Base-by-base conservation (phyloP, 768 basidiomycete species). In the Suillus subaureus region DNA sequence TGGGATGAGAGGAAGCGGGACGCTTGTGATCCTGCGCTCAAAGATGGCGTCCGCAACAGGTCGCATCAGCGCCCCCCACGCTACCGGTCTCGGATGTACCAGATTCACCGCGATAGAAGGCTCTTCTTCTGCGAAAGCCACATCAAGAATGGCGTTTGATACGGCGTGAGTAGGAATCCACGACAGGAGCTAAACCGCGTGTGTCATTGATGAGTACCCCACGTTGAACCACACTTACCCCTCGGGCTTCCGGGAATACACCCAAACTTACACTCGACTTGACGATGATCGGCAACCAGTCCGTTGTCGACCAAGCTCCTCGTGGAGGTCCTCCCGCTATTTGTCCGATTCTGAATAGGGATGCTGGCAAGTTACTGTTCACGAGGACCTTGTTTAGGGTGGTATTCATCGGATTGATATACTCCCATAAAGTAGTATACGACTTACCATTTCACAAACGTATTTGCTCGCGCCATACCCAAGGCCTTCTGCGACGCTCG, bases 401-500 rank as follows among this genome's bases (percentile, higher is more conserved):
- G n/a, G 31, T 23, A 2, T 13, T 28, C 4, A 16, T 71, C 21
- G 62, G n/a, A 78, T 61, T 70, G 71, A 35, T n/a, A 13, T 12
- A 9, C 39, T 43, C 26, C 6, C n/a, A 42, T 18, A 13, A 31
- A 31, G 61, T 51, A 8, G 23, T 23, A 1, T 31, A 37, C 9
- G 35, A 16, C 28, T 12, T 23, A 62, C 49, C 16, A 18, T 13
- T 35, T 65, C 43, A 43, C 61, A 65, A 18, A 62, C 60, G 21
- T 43, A 62, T 61, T 80, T 80, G 12, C 71, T 67, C 55, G 77
- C 79, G 1, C 77, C 77, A 49, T 80, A 79, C 1, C 78, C 79
- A 40, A 60, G 62, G 28, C 74, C 78, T 31, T 73, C 70, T 9
- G 73, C 73, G 6, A 79, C 74, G n/a, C 61, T 69, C 6, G 71